A percentile compares a stretch with the other conserved stretches of the same genome.
Conservation (phyloP, 176 grass and related monocot genomes). For the Carex pumila region DNA sequence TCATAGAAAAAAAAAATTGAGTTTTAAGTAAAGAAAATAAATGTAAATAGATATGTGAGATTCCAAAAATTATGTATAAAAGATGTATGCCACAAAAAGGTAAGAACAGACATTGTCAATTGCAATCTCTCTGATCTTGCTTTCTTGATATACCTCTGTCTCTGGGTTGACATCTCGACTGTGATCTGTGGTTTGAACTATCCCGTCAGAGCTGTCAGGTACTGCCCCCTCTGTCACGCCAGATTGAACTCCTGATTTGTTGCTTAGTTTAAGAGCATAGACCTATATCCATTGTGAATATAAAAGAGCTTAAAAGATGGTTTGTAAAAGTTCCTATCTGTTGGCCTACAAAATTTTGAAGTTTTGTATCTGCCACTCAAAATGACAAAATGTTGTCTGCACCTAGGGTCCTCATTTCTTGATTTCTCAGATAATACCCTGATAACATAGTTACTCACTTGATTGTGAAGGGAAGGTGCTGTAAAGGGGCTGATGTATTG, state of each 20-base stretch:
- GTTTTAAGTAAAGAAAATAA: not conserved
- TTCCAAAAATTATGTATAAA: not conserved
- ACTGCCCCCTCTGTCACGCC: constrained; percentile 31
- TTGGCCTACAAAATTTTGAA: not conserved
- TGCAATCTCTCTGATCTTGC: constrained; percentile 89
- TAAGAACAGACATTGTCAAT: constrained; percentile 59
- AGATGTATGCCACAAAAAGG: not conserved
- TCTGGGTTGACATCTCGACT: constrained; percentile 60
- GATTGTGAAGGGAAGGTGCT: not conserved
- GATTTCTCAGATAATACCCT: not conserved
- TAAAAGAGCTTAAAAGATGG: not conserved
- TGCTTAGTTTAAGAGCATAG: constrained; percentile 71
- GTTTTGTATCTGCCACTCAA: not conserved
- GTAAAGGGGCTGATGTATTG: not conserved
- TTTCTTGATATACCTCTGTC: constrained; percentile 70
- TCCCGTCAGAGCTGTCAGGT: constrained; percentile 33
- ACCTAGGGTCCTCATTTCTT: not conserved
- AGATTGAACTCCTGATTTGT: constrained; percentile 52
- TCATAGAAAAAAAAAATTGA: not conserved
- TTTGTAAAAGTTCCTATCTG: not conserved
- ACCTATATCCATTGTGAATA: constrained; percentile 36
- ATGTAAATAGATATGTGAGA: not conserved
- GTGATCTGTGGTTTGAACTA: constrained; percentile 25
- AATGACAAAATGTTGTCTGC: not conserved
- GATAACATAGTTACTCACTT: not conserved